A percentile compares a stretch with the other conserved stretches of the same genome.
Evolutionary conservation across 108 stramenopile genomes (phyloP).

Genomic region (Cyclostephanos tholiformis): DNA sequence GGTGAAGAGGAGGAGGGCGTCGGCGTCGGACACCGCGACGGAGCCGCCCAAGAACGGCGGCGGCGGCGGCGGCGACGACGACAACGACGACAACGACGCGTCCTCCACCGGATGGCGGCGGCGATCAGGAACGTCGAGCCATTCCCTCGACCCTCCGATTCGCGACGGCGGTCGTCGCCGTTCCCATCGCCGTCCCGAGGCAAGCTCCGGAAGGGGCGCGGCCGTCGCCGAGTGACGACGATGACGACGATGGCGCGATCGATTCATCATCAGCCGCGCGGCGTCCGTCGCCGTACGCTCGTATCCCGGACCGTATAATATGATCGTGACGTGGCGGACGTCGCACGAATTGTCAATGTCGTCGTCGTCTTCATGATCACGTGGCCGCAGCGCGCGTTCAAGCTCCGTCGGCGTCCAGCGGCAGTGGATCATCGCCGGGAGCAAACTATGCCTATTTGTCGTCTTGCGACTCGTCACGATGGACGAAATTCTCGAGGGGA

Average conservation of each 20-base stretch:
- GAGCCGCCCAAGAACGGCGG: not conserved
- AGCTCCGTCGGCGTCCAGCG: slow-evolving; percentile 81
- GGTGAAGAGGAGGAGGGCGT: slow-evolving; percentile 80
- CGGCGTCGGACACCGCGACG: slow-evolving; percentile 14
- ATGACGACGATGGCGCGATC: slow-evolving; percentile 4
- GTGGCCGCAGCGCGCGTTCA: slow-evolving; percentile 26
- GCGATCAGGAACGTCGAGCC: too few relatives aligned
- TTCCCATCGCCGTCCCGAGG: too few relatives aligned
- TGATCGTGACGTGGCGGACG: not conserved
- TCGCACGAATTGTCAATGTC: slow-evolving; percentile 6
- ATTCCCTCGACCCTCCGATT: too few relatives aligned
- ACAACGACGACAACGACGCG: not conserved
- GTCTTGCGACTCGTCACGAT: not conserved
- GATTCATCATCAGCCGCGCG: slow-evolving; percentile 8
- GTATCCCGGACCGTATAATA: slow-evolving; percentile 47
- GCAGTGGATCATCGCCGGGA: slow-evolving; percentile 69
- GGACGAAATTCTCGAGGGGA: not conserved
- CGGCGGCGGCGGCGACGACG: not conserved
- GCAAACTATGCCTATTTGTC: not conserved
- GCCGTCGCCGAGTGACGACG: slow-evolving; percentile 4
- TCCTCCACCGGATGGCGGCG: not conserved
- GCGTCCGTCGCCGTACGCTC: slow-evolving; percentile 40
- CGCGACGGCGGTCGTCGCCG: too few relatives aligned
- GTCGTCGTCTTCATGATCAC: slow-evolving; percentile 8
- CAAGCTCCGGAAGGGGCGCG: slow-evolving; percentile 23